Evolutionary conservation across 805 yeast genomes (phyloP).

Genomic region (Isabelozyma rhagii): DNA sequence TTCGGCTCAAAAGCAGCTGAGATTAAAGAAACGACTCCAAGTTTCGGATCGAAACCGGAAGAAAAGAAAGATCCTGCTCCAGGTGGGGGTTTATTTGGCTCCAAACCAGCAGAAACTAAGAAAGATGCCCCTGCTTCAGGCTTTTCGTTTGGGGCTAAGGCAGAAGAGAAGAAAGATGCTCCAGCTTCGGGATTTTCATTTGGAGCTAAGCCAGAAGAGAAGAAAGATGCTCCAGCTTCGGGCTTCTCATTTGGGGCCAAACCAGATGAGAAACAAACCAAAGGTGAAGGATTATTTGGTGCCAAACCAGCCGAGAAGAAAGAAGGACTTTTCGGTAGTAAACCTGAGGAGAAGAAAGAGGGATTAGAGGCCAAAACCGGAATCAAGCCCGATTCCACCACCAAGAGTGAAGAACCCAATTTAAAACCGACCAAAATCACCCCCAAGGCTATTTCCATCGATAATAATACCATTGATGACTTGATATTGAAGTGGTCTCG

Average conservation of each 20-base stretch:
- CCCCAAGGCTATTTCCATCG: slow-evolving; percentile 71
- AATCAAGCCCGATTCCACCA: not conserved
- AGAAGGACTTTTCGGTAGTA: slow-evolving; percentile 10
- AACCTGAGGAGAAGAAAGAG: slow-evolving; percentile 8
- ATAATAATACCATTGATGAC: slow-evolving; percentile 91
- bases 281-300: slow-evolving; percentile 9
- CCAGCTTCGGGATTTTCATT: slow-evolving; percentile 7
- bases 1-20: slow-evolving; percentile 15
- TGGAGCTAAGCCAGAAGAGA: slow-evolving; percentile 14
- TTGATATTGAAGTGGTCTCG: slow-evolving; percentile 90
- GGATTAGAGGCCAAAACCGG: slow-evolving; percentile 5
- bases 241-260: slow-evolving; percentile 9
- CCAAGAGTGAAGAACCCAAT: slow-evolving; percentile 16
- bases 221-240: slow-evolving; percentile 14
- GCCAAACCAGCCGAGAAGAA: slow-evolving; percentile 10
- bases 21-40: slow-evolving; percentile 3
- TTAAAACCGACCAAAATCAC: slow-evolving; percentile 53
- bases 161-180: slow-evolving; percentile 8
- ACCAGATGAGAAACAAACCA: slow-evolving; percentile 13
- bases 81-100: slow-evolving; percentile 17
- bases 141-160: slow-evolving; percentile 16
- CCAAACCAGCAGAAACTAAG: slow-evolving; percentile 5
- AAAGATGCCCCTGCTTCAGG: slow-evolving; percentile 7
- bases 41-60: slow-evolving; percentile 10
- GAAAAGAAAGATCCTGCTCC: slow-evolving; percentile 6